Evolutionary conservation across 352 stramenopile genomes (phyloP), one percentile per base, ranked within the genome.

Genomic region (Globisporangium spinosum): DNA sequence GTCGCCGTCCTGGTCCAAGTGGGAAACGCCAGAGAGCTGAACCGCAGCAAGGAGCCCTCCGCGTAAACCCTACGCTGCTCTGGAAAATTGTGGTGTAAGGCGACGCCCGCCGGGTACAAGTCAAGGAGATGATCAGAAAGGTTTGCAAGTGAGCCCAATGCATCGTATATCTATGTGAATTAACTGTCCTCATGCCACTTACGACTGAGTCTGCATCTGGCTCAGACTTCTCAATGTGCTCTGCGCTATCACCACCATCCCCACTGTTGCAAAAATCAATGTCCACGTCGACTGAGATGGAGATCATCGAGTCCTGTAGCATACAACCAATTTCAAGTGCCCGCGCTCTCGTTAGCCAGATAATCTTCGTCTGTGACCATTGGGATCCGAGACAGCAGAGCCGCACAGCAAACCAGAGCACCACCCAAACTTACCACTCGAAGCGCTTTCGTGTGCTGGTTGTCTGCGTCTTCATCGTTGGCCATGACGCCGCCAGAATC

Each of bases 251-350:
- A n/a, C 34, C 53, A 35, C 23, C 64, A 22, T 32, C 35, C 3
- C 34, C 62, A 10, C 23, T 9, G 3, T 62, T 54, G 38, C 12
- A 23, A 13, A 20, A 29, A 38, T n/a, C 9, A 3, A 68, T 5
- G 2, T 62, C 25, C 35, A 68, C 7, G 20, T 62, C 63, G 12
- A 68, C 8, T 1, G 53, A 54, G 12, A 68, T 38, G 6, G 63
- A 15, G 20, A 68, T 55, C 9, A 45, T 54, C 53, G 54, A 54
- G 22, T 68, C 63, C 63, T 68, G 32, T 23, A 51, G 38, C 38
- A 12, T 7, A 17, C 38, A 20, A 45, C 38, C 12, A 43, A 5
- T 43, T 43, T 43, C 35, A 43, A 15, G 12, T 32, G 29, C 29
- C 29, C 29, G 29, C 0, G 29, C 29, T 32, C 4, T 32, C 29